Base-by-base conservation (phyloP, 768 basidiomycete genomes). In the Thelephora aurantiotincta region DNA sequence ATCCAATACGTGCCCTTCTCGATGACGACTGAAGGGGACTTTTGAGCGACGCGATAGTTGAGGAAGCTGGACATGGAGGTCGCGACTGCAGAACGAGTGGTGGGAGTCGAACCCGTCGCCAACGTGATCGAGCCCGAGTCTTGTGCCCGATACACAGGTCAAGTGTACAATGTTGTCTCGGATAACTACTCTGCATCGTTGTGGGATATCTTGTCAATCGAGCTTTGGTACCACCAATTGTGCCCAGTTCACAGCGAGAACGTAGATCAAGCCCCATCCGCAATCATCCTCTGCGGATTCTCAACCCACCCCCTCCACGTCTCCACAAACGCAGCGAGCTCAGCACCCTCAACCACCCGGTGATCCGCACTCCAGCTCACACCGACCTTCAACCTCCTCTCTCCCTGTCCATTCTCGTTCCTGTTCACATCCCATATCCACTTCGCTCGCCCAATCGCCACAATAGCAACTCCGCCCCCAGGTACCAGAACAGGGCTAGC, bases 291-390 rank as follows among this genome's bases (percentile, higher is more conserved):
- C 59, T 72, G 75, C 2, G 90, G 90, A 1, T 64, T 59, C 64
- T 91, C 88, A 13, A 90, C 82, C 69, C 78, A 87, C 13, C 63
- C 67, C 51, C 88, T 75, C 89, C 89, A 93, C 37, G 71, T 68
- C 66, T 91, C 87, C 51, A 89, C 82, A 60, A 93, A 89, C 52
- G 84, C 87, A 46, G 84, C 87, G 51, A 93, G 59, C 65, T 93
- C 89, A 1, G 88, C 89, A 3, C 89, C 89, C 59, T 93, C 89
- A 9, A 91, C 78, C 6, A 93, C 78, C 13, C 89, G 66, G 63
- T 93, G 90, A 54, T 93, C 89, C 43, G 82, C 89, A 51, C 77
- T 78, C 85, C 89, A 92, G 52, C 82, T 85, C 4, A 89, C 67
- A 9, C 74, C 74, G 35, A 82, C 59, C 64, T 73, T 73, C 35